Conservation (phyloP, 352 stramenopile genomes). For the Hyaloperonospora brassicae region DNA sequence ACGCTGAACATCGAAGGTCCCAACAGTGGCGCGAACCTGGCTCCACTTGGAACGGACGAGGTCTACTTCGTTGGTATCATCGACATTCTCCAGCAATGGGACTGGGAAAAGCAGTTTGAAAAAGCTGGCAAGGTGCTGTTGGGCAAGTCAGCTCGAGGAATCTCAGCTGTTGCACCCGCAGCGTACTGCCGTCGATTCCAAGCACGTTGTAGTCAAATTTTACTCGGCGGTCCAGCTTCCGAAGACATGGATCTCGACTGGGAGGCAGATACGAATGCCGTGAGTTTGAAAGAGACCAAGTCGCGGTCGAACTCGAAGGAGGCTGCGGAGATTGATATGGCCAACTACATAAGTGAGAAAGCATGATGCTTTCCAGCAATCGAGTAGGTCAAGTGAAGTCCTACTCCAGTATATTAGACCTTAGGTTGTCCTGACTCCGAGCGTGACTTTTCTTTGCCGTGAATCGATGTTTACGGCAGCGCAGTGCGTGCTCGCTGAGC, state of each 20-base stretch:
- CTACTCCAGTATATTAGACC: constrained; percentile 13
- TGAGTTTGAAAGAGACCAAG: constrained; percentile 13
- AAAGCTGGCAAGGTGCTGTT: constrained; percentile 66
- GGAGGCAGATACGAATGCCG: constrained; percentile 13
- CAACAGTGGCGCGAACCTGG: constrained; percentile 21
- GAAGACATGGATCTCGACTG: constrained; percentile 28
- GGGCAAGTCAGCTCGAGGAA: constrained; percentile 53
- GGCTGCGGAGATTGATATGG: constrained; percentile 15
- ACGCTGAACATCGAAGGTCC: constrained; percentile 16
- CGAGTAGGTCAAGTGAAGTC: constrained; percentile 3
- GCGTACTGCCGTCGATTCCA: constrained; percentile 70
- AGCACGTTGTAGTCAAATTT: constrained; percentile 41
- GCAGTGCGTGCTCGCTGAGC: no score
- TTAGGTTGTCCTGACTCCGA: constrained; percentile 22
- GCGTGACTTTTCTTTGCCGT: constrained; percentile 14
- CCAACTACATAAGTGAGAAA: constrained; percentile 15
- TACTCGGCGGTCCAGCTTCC: constrained; percentile 24
- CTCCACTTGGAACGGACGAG: constrained; percentile 29
- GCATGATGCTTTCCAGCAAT: constrained; percentile 15
- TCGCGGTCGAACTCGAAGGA: constrained; percentile 20
- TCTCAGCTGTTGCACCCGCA: constrained; percentile 52
- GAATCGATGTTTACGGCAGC: not conserved
- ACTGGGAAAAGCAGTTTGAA: constrained; percentile 72
- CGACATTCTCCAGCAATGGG: constrained; percentile 80
- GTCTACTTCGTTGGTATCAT: constrained; percentile 83